These are phyloP conservation scores for Acidomyces sp. DNA, from an alignment of 495 filamentous ascomycete genomes.

Conservation along the genomic window DNA sequence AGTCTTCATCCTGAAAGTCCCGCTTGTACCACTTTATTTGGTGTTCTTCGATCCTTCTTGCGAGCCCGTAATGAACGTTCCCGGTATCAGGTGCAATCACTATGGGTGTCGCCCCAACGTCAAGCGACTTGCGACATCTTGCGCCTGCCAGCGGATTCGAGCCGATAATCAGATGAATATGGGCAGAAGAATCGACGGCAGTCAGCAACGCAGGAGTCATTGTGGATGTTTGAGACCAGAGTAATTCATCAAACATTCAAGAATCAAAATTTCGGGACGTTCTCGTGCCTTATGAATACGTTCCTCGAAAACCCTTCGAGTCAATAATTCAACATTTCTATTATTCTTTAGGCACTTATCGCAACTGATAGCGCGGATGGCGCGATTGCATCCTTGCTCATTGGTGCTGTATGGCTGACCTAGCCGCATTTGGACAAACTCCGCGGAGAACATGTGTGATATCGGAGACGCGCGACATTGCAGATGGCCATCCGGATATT, in stretches of 20 bases:
- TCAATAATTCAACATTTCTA: too few species aligned
- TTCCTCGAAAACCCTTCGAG: too few species aligned
- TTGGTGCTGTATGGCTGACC: too few species aligned
- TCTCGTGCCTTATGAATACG: conserved; percentile 2
- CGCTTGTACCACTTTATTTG: conserved; percentile 59
- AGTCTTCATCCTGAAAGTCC: conserved; percentile 57
- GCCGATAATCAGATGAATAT: conserved; percentile 78
- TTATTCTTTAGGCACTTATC: too few species aligned
- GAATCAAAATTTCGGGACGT: background rate
- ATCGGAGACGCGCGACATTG: too few species aligned
- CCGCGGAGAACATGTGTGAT: too few species aligned
- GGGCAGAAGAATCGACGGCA: conserved; percentile 57
- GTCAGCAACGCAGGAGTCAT: conserved; percentile 54
- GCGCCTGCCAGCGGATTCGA: conserved; percentile 75
- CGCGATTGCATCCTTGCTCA: too few species aligned
- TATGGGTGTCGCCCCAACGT: conserved; percentile 75
- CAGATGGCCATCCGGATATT: too few species aligned
- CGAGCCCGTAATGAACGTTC: conserved; percentile 57
- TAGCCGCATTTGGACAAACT: too few species aligned
- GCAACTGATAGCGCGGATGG: too few species aligned
- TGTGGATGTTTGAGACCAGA: too few species aligned
- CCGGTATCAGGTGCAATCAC: conserved; percentile 60
- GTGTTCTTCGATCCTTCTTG: conserved; percentile 57
- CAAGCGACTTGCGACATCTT: conserved; percentile 64
- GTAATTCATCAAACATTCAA: background rate